Evolutionary conservation across 495 filamentous ascomycete species (phyloP).

Genomic region (Talaromyces borbonicus): DNA sequence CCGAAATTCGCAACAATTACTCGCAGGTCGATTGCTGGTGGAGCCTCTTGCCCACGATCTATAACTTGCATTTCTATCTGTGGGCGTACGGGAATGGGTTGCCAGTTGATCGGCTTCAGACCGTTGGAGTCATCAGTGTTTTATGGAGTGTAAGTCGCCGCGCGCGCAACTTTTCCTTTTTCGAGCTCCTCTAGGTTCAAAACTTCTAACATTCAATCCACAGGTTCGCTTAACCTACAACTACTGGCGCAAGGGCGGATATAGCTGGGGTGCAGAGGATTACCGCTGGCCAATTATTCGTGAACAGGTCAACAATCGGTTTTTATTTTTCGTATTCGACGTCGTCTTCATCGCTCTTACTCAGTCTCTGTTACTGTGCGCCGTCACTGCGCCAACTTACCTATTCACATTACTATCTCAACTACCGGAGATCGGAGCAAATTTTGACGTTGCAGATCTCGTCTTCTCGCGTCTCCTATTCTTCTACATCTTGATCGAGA

Average conservation of each 20-base stretch:
- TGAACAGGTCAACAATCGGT: slow-evolving; percentile 37
- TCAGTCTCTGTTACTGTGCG: slow-evolving; percentile 62
- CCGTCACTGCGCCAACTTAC: slow-evolving; percentile 75
- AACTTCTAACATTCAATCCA: not conserved
- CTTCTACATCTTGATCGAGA: slow-evolving; percentile 62
- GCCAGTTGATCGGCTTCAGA: slow-evolving; percentile 63
- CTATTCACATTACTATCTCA: slow-evolving; percentile 54
- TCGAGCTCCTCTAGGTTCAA: not conserved
- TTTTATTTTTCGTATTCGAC: slow-evolving; percentile 74
- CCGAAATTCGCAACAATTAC: slow-evolving; percentile 85
- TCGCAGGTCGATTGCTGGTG: slow-evolving; percentile 90
- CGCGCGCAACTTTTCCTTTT: no score
- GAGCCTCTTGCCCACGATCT: slow-evolving; percentile 80
- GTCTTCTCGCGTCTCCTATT: slow-evolving; percentile 58
- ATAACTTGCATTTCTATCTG: slow-evolving; percentile 73
- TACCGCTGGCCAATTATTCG: slow-evolving; percentile 71
- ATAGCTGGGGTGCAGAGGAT: slow-evolving; percentile 78
- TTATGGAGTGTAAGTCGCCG: slow-evolving; percentile 84
- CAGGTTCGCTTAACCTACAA: slow-evolving; percentile 78
- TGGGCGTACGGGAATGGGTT: slow-evolving; percentile 71
- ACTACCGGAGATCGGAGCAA: slow-evolving; percentile 21
- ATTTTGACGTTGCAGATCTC: slow-evolving; percentile 50
- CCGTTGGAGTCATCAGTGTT: slow-evolving; percentile 55
- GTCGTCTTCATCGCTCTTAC: slow-evolving; percentile 73
- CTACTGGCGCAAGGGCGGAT: slow-evolving; percentile 95